A percentile compares a stretch with the other conserved stretches of the same genome.
phyloP scores from a whole-genome alignment of 225 moss, liverwort and hornwort species.

The Bryoerythrophyllum caledonicum region DNA sequence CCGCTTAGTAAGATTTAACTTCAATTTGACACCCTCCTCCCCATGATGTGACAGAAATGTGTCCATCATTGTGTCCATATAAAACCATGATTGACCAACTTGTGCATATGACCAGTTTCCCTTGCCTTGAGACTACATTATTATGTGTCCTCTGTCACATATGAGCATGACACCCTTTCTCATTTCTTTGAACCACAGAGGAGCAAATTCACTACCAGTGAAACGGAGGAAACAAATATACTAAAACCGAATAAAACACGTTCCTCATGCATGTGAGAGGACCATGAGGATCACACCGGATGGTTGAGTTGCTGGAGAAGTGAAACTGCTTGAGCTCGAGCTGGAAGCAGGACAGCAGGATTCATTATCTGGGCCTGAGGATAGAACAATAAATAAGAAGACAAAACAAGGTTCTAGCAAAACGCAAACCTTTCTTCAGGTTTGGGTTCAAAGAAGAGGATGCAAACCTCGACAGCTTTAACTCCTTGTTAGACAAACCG shows the following conservation, averaged over 20 bases:
- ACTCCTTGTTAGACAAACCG: background rate
- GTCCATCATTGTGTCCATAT: slow-evolving; percentile 74
- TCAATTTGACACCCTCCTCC: slow-evolving; percentile 49
- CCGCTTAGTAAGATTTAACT: slow-evolving; percentile 54
- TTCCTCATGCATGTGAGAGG: slow-evolving; percentile 22
- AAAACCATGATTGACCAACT: slow-evolving; percentile 32
- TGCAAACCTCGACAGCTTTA: slow-evolving; percentile 1
- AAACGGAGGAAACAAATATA: slow-evolving; percentile 11
- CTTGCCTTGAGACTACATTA: slow-evolving; percentile 18
- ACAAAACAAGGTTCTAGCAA: slow-evolving; percentile 14
- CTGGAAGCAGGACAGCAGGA: slow-evolving; percentile 45
- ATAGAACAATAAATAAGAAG: background rate
- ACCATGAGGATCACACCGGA: slow-evolving; percentile 55
- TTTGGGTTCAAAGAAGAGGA: slow-evolving; percentile 14
- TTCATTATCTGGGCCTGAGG: slow-evolving; percentile 79
- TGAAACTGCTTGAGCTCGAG: slow-evolving; percentile 76
- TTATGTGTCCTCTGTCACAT: slow-evolving; percentile 17
- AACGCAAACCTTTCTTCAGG: background rate
- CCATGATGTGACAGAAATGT: slow-evolving; percentile 56
- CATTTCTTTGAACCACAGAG: slow-evolving; percentile 9
- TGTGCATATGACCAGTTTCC: slow-evolving; percentile 28
- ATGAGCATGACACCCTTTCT: slow-evolving; percentile 25
- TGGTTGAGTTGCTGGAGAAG: slow-evolving; percentile 73
- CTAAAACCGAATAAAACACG: slow-evolving; percentile 14
- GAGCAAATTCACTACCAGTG: slow-evolving; percentile 12